Base-by-base conservation (phyloP, 257 asterid species). In the Nicotiana knightiana region DNA sequence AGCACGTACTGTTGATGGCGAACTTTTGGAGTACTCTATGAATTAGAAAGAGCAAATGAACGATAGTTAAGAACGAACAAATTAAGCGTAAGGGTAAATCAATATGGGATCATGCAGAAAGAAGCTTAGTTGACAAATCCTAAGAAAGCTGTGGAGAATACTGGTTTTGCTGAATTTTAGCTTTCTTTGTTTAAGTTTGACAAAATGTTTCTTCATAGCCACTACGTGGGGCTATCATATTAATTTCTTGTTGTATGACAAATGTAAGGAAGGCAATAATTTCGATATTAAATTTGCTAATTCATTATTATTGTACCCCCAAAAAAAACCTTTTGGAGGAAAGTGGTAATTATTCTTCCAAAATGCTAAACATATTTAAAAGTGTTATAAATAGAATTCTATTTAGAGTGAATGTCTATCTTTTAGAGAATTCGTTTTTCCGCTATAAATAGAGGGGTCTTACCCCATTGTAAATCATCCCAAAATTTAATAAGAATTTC, bases 101-200 rank as follows among this genome's bases (percentile, higher is more conserved):
- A 3, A 32, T 53, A 53, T 13, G 48, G 10, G 10, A 53, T 53
- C 57, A 53, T 53, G 18, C 15, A 11, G 17, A 53, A 48, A 71
- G 61, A 46, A 71, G 24, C 9, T 24, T 71, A 12, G 39, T 71
- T 12, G n/a, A 70, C 35, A 43, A 21, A 70, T 51, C 17, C 57
- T 39, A 70, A 12, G 16, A 43, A 70, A 43, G 5, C 15, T 43
- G 37, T 67, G 35, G 57, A 21, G 58, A 46, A 21, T 43, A 70
- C 0, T 73, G 79, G 62, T 53, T 48, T 73, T 73, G 79, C 79
- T 73, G 37, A 48, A 73, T 48, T 73, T 73, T 73, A 26, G 79
- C 62, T 73, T 48, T 73, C 8, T 26, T 73, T 1, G 39, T 73
- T 73, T 5, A 17, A 57, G 54, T 61, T 77, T 61, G n/a, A 13